Evolutionary conservation across 768 basidiomycete species (phyloP).

Genomic region (Imleria badia): DNA sequence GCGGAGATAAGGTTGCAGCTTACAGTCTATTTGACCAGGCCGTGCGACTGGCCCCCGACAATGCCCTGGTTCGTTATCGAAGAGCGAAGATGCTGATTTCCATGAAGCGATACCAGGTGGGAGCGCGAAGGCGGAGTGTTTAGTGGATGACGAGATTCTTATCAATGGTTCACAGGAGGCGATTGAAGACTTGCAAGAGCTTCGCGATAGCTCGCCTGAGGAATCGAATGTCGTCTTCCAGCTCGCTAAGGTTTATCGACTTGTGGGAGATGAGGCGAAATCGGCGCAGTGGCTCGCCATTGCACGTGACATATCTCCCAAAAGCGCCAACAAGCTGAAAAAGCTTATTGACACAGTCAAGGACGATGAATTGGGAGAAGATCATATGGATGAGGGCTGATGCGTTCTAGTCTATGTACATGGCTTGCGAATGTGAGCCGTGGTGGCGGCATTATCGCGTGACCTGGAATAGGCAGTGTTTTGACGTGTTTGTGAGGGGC

Average conservation of each 20-base stretch:
- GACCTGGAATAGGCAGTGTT: conserved; percentile 23
- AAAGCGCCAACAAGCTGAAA: conserved; percentile 81
- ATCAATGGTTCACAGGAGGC: conserved; percentile 58
- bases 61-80: conserved; percentile 92
- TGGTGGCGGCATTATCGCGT: conserved; percentile 26
- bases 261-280: conserved; percentile 74
- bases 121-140: conserved; percentile 24
- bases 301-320: conserved; percentile 93
- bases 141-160: conserved; percentile 17
- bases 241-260: conserved; percentile 87
- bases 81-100: conserved; percentile 88
- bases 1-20: conserved; percentile 74
- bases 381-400: conserved; percentile 75
- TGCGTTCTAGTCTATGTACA: too few relatives aligned
- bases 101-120: conserved; percentile 81
- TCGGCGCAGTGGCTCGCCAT: conserved; percentile 84
- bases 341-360: conserved; percentile 70
- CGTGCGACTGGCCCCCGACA: conserved; percentile 75
- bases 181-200: conserved; percentile 73
- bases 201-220: conserved; percentile 83
- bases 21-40: conserved; percentile 82
- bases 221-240: conserved; percentile 98
- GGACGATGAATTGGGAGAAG: conserved; percentile 57
- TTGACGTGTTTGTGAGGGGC: conserved; percentile 27
- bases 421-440: background rate